A percentile compares a stretch with the other conserved stretches of the same genome.
Evolutionary conservation across 768 basidiomycete species (phyloP).

Genomic region (Sistotremastrum niveocremeum): DNA sequence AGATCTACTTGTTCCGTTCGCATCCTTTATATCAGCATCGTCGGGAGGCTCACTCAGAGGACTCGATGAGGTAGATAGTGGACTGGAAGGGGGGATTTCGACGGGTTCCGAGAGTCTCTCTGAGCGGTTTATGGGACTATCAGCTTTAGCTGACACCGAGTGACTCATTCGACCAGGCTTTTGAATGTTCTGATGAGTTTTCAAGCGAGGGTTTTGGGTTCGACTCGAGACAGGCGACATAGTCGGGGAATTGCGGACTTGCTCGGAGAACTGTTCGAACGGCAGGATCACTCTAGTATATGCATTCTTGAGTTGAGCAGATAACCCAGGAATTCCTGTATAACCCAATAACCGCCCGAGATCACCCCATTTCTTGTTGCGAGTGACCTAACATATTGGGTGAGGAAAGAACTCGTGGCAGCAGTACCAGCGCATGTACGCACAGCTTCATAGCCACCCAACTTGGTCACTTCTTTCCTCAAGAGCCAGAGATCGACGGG

Average conservation of each 20-base stretch:
- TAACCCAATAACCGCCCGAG: conserved; percentile 76
- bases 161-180: conserved; percentile 29
- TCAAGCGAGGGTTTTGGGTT: conserved; percentile 36
- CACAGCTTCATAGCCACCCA: conserved; percentile 83
- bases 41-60: conserved; percentile 71
- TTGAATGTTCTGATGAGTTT: conserved; percentile 39
- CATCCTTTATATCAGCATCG: conserved; percentile 50
- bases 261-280: conserved; percentile 83
- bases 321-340: conserved; percentile 67
- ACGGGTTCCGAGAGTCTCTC: conserved; percentile 19
- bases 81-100: conserved; percentile 55
- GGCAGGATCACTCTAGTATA: conserved; percentile 87
- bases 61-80: conserved; percentile 65
- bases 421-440: conserved; percentile 14
- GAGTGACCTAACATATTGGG: conserved; percentile 48
- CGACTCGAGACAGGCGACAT: conserved; percentile 25
- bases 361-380: conserved; percentile 77
- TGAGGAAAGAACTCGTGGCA: background rate
- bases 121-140: conserved; percentile 6
- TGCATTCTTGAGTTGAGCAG: conserved; percentile 79
- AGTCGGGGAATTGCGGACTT: conserved; percentile 51
- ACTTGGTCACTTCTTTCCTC: conserved; percentile 78
- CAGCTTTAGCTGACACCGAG: conserved; percentile 10
- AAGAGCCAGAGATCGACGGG: conserved; percentile 89
- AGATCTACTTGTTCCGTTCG: conserved; percentile 22